Evolutionary conservation across 257 asterid species (phyloP).

Genomic region (Solanum rostratum): DNA sequence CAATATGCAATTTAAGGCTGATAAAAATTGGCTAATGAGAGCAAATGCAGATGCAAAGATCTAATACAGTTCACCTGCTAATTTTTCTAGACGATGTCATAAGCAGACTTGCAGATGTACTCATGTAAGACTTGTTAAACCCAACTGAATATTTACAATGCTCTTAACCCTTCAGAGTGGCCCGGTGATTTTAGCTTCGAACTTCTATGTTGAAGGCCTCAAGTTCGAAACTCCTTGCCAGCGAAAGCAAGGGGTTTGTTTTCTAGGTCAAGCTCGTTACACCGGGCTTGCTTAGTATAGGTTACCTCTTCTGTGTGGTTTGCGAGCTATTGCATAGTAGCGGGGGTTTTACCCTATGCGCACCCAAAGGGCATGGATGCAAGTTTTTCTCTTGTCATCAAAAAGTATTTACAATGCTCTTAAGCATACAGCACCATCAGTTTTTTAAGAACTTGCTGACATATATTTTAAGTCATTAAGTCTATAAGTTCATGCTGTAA

Average conservation of each 20-base stretch:
- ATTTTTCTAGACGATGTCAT: not conserved
- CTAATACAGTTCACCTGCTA: not conserved
- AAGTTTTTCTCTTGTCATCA: too few species aligned
- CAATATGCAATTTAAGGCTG: not conserved
- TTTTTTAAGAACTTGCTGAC: not conserved
- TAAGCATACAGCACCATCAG: not conserved
- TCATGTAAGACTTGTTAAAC: not conserved
- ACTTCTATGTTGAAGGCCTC: too few species aligned
- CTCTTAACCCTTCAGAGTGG: not conserved
- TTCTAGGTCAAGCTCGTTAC: too few species aligned
- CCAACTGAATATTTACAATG: not conserved
- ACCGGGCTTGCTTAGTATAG: too few species aligned
- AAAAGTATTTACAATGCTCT: not conserved
- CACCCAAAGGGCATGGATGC: too few species aligned
- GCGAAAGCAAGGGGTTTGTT: too few species aligned
- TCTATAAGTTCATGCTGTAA: not conserved
- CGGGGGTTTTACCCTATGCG: too few species aligned
- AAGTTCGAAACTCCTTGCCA: too few species aligned
- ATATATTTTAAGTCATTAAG: not conserved
- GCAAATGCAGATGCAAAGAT: not conserved
- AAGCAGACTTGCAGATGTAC: not conserved
- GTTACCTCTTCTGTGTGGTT: too few species aligned
- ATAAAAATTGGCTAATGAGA: not conserved
- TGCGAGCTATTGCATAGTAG: too few species aligned
- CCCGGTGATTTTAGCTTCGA: too few species aligned